These are phyloP conservation scores for Zymoseptoria brevis DNA, from an alignment of 2,329 filamentous ascomycete species.

Conservation along the genomic window DNA sequence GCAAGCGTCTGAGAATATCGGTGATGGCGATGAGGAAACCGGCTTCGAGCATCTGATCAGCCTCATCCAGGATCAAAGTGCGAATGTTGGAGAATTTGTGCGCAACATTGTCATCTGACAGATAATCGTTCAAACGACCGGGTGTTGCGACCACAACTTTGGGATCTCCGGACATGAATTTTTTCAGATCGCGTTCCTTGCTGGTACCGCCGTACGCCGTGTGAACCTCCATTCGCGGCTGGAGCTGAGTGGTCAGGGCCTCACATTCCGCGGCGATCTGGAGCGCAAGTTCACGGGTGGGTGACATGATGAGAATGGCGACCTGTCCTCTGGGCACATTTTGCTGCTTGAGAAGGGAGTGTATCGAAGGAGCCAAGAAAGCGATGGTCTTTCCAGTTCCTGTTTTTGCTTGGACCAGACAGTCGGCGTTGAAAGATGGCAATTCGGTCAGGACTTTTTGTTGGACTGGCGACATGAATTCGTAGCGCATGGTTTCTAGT, in stretches of 20 bases:
- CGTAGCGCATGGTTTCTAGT: constrained; percentile 16
- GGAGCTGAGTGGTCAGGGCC: constrained; percentile 79
- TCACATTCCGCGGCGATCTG: constrained; percentile 64
- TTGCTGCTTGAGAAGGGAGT: constrained; percentile 69
- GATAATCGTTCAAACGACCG: constrained; percentile 77
- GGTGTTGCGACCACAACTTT: constrained; percentile 83
- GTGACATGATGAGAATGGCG: constrained; percentile 75
- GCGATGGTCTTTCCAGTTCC: constrained; percentile 95
- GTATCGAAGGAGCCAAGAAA: constrained; percentile 80
- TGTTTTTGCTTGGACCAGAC: constrained; percentile 62
- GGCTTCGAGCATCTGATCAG: constrained; percentile 69
- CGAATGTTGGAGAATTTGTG: constrained; percentile 39
- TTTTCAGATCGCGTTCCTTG: constrained; percentile 70
- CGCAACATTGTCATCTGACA: constrained; percentile 53
- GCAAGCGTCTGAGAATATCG: constrained; percentile 44
- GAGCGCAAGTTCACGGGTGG: constrained; percentile 59
- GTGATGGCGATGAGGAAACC: constrained; percentile 48
- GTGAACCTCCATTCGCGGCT: constrained; percentile 68
- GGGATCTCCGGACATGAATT: constrained; percentile 65
- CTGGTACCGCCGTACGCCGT: constrained; percentile 60
- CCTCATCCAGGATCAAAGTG: constrained; percentile 55
- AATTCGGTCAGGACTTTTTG: constrained; percentile 46
- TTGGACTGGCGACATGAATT: constrained; percentile 47
- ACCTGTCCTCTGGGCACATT: constrained; percentile 64
- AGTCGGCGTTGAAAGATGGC: constrained; percentile 43